A percentile compares a stretch with the other conserved stretches of the same genome.
phyloP scores from a whole-genome alignment of 108 stramenopile species.

The Chaetoceros tenuissimus region DNA sequence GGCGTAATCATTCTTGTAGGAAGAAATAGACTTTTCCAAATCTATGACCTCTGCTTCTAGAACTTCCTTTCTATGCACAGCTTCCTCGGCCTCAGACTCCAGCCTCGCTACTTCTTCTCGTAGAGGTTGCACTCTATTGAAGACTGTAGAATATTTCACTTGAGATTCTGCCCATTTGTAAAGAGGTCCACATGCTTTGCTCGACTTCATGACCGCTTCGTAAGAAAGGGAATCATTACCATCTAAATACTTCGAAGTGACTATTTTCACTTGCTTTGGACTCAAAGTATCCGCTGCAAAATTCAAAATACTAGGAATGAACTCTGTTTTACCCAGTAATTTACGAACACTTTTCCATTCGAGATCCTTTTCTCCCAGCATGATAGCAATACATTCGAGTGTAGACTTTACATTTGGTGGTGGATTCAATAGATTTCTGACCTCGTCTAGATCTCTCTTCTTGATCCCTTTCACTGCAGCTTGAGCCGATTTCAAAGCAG shows the following conservation, averaged over 20 bases:
- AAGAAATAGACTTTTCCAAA: slow-evolving; percentile 85
- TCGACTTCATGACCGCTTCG: slow-evolving; percentile 62
- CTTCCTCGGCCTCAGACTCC: slow-evolving; percentile 56
- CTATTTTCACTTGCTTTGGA: slow-evolving; percentile 69
- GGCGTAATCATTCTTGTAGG: slow-evolving; percentile 96
- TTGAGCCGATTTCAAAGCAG: slow-evolving; percentile 86
- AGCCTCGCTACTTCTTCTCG: slow-evolving; percentile 92
- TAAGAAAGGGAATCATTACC: slow-evolving; percentile 61
- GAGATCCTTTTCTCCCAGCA: slow-evolving; percentile 86
- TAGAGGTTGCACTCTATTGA: slow-evolving; percentile 92
- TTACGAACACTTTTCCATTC: slow-evolving; percentile 95
- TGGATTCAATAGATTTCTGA: slow-evolving; percentile 86
- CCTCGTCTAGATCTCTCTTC: slow-evolving; percentile 93
- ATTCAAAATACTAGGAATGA: slow-evolving; percentile 94
- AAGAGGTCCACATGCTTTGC: slow-evolving; percentile 96
- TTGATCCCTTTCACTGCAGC: slow-evolving; percentile 88
- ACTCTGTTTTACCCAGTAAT: slow-evolving; percentile 80
- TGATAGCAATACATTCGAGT: slow-evolving; percentile 91
- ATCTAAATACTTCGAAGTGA: slow-evolving; percentile 77
- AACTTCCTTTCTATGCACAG: slow-evolving; percentile 62
- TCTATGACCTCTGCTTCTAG: slow-evolving; percentile 73
- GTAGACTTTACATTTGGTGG: slow-evolving; percentile 90
- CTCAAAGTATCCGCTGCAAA: slow-evolving; percentile 87
- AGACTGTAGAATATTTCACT: slow-evolving; percentile 88
- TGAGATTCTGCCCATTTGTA: slow-evolving; percentile 95